phyloP scores from a whole-genome alignment of 257 asterid species.

The Euphrasia confusa region DNA sequence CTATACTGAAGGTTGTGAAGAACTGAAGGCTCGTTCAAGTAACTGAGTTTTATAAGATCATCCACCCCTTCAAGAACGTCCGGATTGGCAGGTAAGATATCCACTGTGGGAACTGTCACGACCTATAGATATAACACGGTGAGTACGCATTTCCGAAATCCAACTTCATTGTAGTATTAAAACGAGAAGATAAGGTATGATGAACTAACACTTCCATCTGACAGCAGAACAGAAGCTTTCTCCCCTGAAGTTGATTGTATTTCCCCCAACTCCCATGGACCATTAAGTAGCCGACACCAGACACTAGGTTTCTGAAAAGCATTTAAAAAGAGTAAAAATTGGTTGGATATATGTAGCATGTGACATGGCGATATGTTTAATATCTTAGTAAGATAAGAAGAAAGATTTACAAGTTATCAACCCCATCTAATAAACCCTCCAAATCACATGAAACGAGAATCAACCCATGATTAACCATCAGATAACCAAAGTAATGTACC shows the following conservation, averaged over 20 bases:
- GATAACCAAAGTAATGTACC: conserved; percentile 34
- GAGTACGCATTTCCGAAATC: conserved; percentile 7
- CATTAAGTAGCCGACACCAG: conserved; percentile 63
- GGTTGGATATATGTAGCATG: conserved; percentile 18
- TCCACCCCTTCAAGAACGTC: conserved; percentile 83
- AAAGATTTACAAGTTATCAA: conserved; percentile 12
- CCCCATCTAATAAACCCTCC: conserved; percentile 15
- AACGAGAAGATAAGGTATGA: conserved; percentile 17
- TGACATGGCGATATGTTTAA: no score
- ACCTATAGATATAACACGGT: conserved; percentile 40
- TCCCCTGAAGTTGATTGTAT: conserved; percentile 75
- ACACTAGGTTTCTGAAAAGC: conserved; percentile 64
- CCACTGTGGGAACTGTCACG: conserved; percentile 52
- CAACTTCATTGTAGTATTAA: conserved; percentile 12
- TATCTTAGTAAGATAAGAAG: no score
- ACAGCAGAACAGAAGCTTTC: conserved; percentile 52
- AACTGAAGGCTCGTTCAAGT: conserved; percentile 91
- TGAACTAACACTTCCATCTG: conserved; percentile 66
- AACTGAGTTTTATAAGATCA: conserved; percentile 81
- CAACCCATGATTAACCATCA: conserved; percentile 11
- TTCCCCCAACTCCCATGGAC: conserved; percentile 68
- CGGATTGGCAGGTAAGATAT: conserved; percentile 91
- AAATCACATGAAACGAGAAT: conserved; percentile 7
- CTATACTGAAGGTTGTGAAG: conserved; percentile 80
- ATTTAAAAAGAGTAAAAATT: conserved; percentile 13